Evolutionary conservation across 2,329 filamentous ascomycete species (phyloP).

Genomic region (Colletotrichum lupini): DNA sequence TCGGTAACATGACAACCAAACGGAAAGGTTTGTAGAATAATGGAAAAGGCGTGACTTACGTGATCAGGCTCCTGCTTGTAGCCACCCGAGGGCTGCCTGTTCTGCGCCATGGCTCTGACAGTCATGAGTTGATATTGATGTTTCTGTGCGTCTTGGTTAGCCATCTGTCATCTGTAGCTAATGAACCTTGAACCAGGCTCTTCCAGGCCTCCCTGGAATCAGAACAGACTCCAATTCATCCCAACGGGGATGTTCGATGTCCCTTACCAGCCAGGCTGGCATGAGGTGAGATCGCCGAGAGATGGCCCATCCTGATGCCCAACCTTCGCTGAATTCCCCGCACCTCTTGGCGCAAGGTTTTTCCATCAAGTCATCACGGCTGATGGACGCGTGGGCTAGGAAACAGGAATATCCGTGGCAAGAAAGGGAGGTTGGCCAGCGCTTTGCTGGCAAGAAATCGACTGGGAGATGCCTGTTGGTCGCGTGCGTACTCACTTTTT

Average conservation of each 20-base stretch:
- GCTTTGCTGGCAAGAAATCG: not conserved
- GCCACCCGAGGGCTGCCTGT: conserved; percentile 37
- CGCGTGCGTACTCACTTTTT: conserved; percentile 7
- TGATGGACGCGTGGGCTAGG: conserved; percentile 4
- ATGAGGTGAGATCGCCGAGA: conserved; percentile 16
- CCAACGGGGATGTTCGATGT: conserved; percentile 35
- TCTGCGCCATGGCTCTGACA: conserved; percentile 38
- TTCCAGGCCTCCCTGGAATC: conserved; percentile 11
- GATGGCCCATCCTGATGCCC: conserved; percentile 15
- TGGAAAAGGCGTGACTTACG: conserved; percentile 41
- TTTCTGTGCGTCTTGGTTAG: conserved; percentile 35
- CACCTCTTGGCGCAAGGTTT: conserved; percentile 27
- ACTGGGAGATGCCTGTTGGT: conserved; percentile 6
- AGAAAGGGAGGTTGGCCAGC: not conserved
- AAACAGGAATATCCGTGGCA: not conserved
- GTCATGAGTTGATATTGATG: conserved; percentile 36
- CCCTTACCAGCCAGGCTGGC: conserved; percentile 4
- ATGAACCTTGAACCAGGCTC: conserved; percentile 35
- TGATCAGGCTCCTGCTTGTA: conserved; percentile 45
- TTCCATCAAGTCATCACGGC: conserved; percentile 5
- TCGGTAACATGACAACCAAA: not conserved
- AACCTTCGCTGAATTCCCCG: conserved; percentile 21
- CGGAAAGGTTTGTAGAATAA: not conserved
- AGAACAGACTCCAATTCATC: conserved; percentile 15
- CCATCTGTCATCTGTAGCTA: conserved; percentile 36